Conservation (phyloP, 2,329 filamentous ascomycete genomes). For the Pseudocercospora crystallina region DNA sequence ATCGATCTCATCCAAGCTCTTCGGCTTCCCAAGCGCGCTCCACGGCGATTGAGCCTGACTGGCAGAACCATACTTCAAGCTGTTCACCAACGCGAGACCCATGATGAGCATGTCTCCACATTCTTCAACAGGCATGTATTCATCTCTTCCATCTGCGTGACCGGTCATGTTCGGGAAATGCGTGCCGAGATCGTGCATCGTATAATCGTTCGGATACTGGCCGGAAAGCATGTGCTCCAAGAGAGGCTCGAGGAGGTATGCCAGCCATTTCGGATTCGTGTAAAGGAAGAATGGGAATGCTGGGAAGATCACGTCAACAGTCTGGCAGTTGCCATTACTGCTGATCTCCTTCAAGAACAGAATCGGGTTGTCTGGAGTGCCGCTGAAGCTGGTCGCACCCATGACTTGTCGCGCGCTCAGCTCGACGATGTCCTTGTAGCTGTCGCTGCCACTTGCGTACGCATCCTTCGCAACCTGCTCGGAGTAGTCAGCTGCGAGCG, state of each 20-base stretch:
- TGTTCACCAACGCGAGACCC: slow-evolving; percentile 71
- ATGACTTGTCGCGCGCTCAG: slow-evolving; percentile 78
- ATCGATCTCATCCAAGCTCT: slow-evolving; percentile 17
- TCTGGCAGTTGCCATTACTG: slow-evolving; percentile 81
- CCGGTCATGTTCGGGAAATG: slow-evolving; percentile 77
- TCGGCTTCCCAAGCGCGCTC: slow-evolving; percentile 46
- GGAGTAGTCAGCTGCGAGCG: slow-evolving; percentile 72
- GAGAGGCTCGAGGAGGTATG: slow-evolving; percentile 75
- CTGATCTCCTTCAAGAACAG: slow-evolving; percentile 79
- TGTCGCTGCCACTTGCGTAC: slow-evolving; percentile 68
- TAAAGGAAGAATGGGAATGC: slow-evolving; percentile 85
- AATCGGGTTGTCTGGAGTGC: slow-evolving; percentile 66
- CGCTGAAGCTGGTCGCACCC: slow-evolving; percentile 66
- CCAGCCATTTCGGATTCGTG: slow-evolving; percentile 77
- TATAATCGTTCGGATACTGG: slow-evolving; percentile 79
- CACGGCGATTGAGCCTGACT: slow-evolving; percentile 59
- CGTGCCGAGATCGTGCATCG: slow-evolving; percentile 72
- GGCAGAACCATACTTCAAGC: slow-evolving; percentile 62
- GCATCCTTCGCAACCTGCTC: slow-evolving; percentile 69
- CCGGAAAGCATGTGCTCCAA: slow-evolving; percentile 80
- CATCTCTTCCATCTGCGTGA: slow-evolving; percentile 68
- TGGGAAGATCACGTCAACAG: slow-evolving; percentile 81
- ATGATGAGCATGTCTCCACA: slow-evolving; percentile 72
- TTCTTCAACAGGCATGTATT: slow-evolving; percentile 75
- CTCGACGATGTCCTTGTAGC: slow-evolving; percentile 47